phyloP scores from a whole-genome alignment of 257 asterid genomes.

The Ajuga chamaepitys region DNA sequence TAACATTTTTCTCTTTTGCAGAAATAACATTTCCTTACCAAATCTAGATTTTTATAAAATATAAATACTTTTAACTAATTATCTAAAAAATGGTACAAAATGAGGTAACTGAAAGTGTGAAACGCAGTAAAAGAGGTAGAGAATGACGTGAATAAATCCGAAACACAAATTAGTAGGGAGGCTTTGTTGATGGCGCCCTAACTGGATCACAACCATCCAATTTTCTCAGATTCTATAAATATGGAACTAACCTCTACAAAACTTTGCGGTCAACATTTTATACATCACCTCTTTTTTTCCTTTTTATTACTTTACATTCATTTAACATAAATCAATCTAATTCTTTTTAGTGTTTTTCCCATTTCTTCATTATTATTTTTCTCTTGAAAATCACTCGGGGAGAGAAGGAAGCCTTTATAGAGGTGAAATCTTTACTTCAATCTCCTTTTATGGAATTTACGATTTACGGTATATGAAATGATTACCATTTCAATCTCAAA shows the following conservation, averaged over 20 bases:
- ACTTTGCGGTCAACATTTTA: conserved; percentile 16
- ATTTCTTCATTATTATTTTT: neutral
- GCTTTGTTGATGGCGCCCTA: no score
- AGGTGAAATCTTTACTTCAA: conserved; percentile 7
- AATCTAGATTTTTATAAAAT: no score
- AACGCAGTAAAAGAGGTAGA: no score
- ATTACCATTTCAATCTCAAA: neutral
- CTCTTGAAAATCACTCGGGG: neutral
- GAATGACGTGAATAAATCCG: no score
- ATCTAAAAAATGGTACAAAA: no score
- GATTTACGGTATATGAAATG: no score
- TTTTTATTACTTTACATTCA: neutral
- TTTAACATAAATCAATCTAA: neutral
- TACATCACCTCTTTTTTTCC: neutral
- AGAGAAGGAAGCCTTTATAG: conserved; percentile 15
- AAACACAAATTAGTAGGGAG: no score
- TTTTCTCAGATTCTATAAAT: conserved; percentile 26
- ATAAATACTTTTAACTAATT: no score
- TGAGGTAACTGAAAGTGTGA: no score
- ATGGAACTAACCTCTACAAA: conserved; percentile 13
- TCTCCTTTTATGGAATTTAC: neutral
- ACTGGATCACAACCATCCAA: neutral
- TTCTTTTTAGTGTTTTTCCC: neutral
- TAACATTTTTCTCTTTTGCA: no score
- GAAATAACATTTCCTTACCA: no score